A percentile compares a stretch with the other conserved stretches of the same genome.
Conservation (phyloP, 768 basidiomycete genomes). For the Tylopilus felleus region DNA sequence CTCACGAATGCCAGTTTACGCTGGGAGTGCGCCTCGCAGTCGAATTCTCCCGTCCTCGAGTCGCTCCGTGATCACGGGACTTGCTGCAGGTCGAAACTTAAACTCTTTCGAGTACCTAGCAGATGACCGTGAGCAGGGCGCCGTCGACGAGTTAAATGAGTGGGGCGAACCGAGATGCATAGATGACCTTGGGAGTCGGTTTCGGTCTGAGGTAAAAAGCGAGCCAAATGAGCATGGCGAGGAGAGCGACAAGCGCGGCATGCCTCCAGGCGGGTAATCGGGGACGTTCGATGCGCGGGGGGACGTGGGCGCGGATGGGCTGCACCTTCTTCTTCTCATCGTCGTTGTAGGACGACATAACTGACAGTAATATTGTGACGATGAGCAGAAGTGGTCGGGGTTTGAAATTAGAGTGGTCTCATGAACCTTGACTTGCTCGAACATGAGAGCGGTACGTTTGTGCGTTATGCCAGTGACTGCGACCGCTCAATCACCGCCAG, state of each 20-base stretch:
- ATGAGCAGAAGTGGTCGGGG: conserved; percentile 11
- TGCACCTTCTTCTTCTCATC: too few species aligned
- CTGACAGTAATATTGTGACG: conserved; percentile 4
- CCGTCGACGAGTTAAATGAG: too few species aligned
- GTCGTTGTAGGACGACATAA: not conserved
- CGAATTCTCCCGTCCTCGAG: conserved; percentile 67
- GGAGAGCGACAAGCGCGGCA: conserved; percentile 38
- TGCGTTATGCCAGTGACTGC: not conserved
- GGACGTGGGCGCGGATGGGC: too few species aligned
- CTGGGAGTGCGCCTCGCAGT: conserved; percentile 64
- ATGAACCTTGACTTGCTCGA: conserved; percentile 1
- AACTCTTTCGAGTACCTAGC: conserved; percentile 77
- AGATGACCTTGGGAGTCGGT: conserved; percentile 45
- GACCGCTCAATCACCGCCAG: conserved; percentile 11
- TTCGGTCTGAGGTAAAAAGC: conserved; percentile 33
- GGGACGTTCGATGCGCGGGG: not conserved
- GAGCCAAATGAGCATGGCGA: conserved; percentile 45
- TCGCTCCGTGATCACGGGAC: conserved; percentile 75
- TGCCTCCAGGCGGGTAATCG: conserved; percentile 47
- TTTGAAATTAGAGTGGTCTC: conserved; percentile 19
- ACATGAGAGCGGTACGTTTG: not conserved
- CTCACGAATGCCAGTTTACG: not conserved
- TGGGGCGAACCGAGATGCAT: conserved; percentile 57
- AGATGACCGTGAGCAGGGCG: not conserved
- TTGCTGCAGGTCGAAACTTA: conserved; percentile 82